Percentiles rank a stretch among this genome's conserved stretches.
phyloP scores from a whole-genome alignment of 202 grass and related monocot genomes.

The Panicum virgatum region DNA sequence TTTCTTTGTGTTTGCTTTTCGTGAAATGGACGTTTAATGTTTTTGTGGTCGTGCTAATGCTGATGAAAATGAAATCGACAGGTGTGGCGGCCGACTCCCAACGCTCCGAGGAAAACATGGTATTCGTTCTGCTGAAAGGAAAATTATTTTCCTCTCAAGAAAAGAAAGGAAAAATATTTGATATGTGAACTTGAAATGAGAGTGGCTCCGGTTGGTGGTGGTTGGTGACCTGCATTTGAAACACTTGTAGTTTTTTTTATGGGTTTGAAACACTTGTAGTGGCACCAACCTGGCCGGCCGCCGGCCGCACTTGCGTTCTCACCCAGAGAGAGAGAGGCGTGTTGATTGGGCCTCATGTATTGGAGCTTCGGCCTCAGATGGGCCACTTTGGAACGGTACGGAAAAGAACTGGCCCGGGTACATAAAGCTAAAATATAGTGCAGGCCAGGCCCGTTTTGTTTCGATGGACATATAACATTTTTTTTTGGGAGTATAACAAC shows the following conservation, averaged over 20 bases:
- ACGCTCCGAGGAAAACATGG: background rate
- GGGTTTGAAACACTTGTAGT: no score
- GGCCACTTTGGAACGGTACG: background rate
- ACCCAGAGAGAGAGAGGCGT: background rate
- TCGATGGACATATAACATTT: no score
- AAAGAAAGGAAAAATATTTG: no score
- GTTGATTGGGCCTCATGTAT: background rate
- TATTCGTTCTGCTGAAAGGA: background rate
- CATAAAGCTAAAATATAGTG: no score
- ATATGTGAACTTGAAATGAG: background rate
- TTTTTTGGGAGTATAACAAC: no score
- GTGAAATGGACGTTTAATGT: background rate
- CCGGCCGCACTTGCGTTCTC: background rate
- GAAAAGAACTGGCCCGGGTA: background rate
- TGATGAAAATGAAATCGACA: background rate
- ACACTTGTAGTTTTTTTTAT: no score
- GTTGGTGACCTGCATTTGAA: background rate
- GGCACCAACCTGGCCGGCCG: background rate
- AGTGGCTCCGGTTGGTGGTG: background rate
- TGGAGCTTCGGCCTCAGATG: background rate
- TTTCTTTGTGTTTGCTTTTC: background rate
- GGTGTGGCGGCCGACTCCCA: background rate
- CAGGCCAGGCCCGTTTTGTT: no score
- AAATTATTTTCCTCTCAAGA: no score
- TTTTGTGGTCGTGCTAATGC: background rate